Base-by-base conservation (phyloP, 768 basidiomycete species). In the Xanthoconium purpureum region DNA sequence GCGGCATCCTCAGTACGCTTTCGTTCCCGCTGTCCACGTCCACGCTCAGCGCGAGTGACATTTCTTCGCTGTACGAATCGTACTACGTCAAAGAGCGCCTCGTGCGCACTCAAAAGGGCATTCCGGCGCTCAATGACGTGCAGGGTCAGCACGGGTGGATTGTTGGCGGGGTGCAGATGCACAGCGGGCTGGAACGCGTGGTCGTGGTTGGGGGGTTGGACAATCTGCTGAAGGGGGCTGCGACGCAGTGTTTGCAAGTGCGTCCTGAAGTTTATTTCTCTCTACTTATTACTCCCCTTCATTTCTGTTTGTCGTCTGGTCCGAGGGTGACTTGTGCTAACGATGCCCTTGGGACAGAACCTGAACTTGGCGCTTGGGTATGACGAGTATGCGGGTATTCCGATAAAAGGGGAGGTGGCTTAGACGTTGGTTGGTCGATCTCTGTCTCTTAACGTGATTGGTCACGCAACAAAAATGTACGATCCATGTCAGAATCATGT, bases 161-260 rank as follows among this genome's bases (percentile, higher is more conserved):
- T 35, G 87, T 92, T 37, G 97, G 97, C 54, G 96, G 97, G 5
- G 85, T 94, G 72, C 96, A 98, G 75, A 89, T 97, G 28, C 92
- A 95, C 68, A 88, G 85, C 60, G 83, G 83, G 43, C 91, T 92
- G 1, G 89, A 92, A 68, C 79, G 97, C 50, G 97, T 91, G 12
- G 97, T 98, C 20, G 83, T 98, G n/a, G 93, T 96, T 24, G 96
- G 93, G 47, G 94, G 94, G 0, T 74, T 99, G 65, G 97, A 99
- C 69, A 99, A 99, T 75, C 75, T 99, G 54, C 78, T 99, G 59
- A 99, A 99, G 73, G 97, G 97, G 8, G 97, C 97, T 48, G 97
- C 97, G 17, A 98, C 96, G n/a, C 97, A 99, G 72, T 98, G 96
- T 71, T 69, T 99, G 59, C 94, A 96, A 81, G 91, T 93, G 49